Percentiles rank a stretch among this genome's conserved stretches.
Conservation (phyloP, 192 early-diverging fungal genomes). For the Rhizoclosmatium globosum region DNA sequence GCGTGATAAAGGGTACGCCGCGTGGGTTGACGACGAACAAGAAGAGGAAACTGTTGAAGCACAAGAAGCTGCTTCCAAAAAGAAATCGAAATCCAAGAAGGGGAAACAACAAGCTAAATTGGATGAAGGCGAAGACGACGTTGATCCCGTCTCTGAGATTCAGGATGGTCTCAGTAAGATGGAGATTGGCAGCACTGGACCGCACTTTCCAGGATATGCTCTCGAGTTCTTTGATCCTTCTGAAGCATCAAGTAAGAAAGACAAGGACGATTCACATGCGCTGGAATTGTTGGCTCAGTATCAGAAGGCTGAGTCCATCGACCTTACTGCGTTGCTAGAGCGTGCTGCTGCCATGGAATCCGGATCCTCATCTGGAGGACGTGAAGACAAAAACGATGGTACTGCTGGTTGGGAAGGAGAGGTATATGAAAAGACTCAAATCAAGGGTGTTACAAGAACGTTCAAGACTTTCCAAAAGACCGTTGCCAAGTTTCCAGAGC, state of each 20-base stretch:
- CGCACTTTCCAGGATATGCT: conserved; percentile 46
- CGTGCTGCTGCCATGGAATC: conserved; percentile 51
- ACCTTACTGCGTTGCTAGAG: conserved; percentile 29
- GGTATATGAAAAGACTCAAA: conserved; percentile 79
- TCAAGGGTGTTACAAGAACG: conserved; percentile 78
- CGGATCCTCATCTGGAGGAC: conserved; percentile 30
- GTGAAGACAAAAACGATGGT: conserved; percentile 41
- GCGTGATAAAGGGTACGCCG: conserved; percentile 44
- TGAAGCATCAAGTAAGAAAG: background rate
- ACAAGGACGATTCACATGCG: conserved; percentile 41
- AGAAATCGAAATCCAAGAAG: conserved; percentile 14
- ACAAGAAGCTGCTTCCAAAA: background rate
- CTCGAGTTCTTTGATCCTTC: conserved; percentile 43
- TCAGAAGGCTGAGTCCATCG: conserved; percentile 44
- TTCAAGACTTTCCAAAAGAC: conserved; percentile 83
- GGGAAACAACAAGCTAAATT: background rate
- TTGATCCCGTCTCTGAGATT: background rate
- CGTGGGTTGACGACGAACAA: conserved; percentile 46
- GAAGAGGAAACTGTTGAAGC: background rate
- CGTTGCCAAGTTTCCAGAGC: conserved; percentile 78
- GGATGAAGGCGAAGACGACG: background rate
- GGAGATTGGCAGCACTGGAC: background rate
- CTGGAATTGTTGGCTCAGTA: conserved; percentile 48
- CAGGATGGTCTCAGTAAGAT: background rate
- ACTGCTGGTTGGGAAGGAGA: conserved; percentile 75